Evolutionary conservation across 2,329 filamentous ascomycete species (phyloP).

Genomic region (Celoporthe dispersa): DNA sequence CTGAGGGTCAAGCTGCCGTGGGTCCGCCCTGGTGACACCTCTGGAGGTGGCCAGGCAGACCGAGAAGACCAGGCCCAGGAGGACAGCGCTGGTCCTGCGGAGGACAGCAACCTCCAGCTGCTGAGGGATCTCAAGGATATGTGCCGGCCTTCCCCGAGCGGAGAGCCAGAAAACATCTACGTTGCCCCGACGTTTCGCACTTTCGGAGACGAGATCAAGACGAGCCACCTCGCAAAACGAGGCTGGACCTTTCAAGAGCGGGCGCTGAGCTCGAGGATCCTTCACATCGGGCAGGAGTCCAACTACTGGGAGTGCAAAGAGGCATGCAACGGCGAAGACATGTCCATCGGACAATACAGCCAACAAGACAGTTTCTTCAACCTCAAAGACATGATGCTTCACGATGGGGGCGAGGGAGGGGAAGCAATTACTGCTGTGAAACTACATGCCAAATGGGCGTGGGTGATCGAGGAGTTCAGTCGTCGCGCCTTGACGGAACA

Average conservation of each 20-base stretch:
- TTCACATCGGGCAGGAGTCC: conserved; percentile 7
- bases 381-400: conserved; percentile 3
- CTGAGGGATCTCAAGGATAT: neutral
- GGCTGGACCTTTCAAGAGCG: conserved; percentile 8
- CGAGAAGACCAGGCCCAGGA: neutral
- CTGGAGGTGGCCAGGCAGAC: neutral
- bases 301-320: conserved; percentile 8
- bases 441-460: conserved; percentile 7
- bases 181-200: neutral
- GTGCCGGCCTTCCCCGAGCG: neutral
- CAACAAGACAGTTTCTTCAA: conserved; percentile 2
- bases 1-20: conserved; percentile 6
- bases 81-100: neutral
- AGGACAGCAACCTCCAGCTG: neutral
- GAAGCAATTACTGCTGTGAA: neutral
- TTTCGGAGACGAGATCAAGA: neutral
- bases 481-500: neutral
- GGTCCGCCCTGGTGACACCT: neutral
- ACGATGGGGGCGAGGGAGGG: neutral
- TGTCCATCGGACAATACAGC: neutral
- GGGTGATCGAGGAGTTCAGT: conserved; percentile 1
- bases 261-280: neutral
- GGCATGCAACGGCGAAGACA: conserved; percentile 6
- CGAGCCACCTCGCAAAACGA: neutral
- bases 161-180: neutral